Evolutionary conservation across 202 grass and related monocot species (phyloP).

Genomic region (Brachypodium distachyon): DNA sequence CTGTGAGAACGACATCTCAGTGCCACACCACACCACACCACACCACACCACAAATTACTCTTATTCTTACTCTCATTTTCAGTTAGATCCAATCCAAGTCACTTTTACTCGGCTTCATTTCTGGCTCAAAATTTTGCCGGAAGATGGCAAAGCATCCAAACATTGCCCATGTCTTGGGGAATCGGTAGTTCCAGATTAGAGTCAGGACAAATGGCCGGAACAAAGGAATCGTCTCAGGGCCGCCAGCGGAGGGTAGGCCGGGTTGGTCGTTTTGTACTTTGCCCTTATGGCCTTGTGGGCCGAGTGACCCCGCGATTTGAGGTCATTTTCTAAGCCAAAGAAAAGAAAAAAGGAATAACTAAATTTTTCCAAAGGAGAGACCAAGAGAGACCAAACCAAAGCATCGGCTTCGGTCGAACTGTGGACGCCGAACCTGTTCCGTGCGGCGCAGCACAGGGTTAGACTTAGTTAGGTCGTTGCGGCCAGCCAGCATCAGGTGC

Average conservation of each 20-base stretch:
- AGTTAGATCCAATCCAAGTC: no score
- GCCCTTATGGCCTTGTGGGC: not conserved
- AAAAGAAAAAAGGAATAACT: no score
- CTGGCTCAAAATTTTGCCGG: not conserved
- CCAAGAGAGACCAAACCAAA: no score
- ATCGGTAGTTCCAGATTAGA: no score
- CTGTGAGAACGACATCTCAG: not conserved
- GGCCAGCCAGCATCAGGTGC: slow-evolving; percentile 9
- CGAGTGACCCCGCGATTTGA: not conserved
- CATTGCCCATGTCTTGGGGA: not conserved
- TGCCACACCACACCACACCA: no score
- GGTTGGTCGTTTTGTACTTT: not conserved
- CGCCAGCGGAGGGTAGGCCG: no score
- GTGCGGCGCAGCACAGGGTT: slow-evolving; percentile 10
- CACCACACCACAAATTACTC: no score
- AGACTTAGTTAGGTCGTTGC: slow-evolving; percentile 18
- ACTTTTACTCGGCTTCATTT: not conserved
- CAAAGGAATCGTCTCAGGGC: no score
- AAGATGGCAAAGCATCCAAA: not conserved
- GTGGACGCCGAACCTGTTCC: no score
- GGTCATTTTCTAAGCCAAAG: slow-evolving; percentile 25
- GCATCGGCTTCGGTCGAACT: no score
- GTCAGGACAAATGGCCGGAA: not conserved
- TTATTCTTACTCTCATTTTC: no score
- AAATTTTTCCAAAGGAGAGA: no score